A percentile compares a stretch with the other conserved stretches of the same genome.
Evolutionary conservation across 2,329 filamentous ascomycete genomes (phyloP).

Genomic region (Sporothrix globosa): DNA sequence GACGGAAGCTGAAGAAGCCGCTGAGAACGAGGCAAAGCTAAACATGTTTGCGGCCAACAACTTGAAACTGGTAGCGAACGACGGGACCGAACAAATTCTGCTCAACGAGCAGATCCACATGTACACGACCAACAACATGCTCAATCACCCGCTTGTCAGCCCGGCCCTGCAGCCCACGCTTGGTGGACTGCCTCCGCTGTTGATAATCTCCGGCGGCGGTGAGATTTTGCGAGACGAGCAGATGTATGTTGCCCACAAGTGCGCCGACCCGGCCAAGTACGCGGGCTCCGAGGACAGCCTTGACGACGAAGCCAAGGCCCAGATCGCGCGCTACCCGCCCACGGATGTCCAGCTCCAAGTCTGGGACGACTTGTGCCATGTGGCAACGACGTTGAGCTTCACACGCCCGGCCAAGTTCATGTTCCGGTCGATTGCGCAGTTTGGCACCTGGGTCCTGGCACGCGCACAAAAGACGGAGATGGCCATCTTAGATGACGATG

Average conservation of each 20-base stretch:
- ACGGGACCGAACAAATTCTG: conserved; percentile 67
- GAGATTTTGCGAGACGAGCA: conserved; percentile 93
- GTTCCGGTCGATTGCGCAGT: conserved; percentile 90
- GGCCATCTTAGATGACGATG: conserved; percentile 78
- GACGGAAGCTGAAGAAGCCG: conserved; percentile 41
- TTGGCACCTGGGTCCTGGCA: conserved; percentile 89
- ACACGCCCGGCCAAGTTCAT: conserved; percentile 95
- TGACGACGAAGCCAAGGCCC: conserved; percentile 62
- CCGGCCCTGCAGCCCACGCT: conserved; percentile 85
- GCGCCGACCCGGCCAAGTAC: conserved; percentile 79
- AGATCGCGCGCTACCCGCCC: conserved; percentile 70
- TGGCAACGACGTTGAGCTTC: conserved; percentile 89
- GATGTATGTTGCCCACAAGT: conserved; percentile 93
- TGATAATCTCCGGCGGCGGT: conserved; percentile 84
- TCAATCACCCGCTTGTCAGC: conserved; percentile 87
- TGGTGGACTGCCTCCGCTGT: conserved; percentile 83
- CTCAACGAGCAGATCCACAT: conserved; percentile 94
- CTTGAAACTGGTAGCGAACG: conserved; percentile 48
- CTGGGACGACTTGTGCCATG: conserved; percentile 94
- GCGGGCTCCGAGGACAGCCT: conserved; percentile 67
- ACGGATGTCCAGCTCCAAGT: conserved; percentile 94
- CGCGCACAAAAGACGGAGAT: conserved; percentile 77
- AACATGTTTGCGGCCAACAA: conserved; percentile 43
- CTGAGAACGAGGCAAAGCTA: conserved; percentile 13
- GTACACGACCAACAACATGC: conserved; percentile 79